Base-by-base conservation (phyloP, 2,329 filamentous ascomycete species). In the Cadophora malorum region DNA sequence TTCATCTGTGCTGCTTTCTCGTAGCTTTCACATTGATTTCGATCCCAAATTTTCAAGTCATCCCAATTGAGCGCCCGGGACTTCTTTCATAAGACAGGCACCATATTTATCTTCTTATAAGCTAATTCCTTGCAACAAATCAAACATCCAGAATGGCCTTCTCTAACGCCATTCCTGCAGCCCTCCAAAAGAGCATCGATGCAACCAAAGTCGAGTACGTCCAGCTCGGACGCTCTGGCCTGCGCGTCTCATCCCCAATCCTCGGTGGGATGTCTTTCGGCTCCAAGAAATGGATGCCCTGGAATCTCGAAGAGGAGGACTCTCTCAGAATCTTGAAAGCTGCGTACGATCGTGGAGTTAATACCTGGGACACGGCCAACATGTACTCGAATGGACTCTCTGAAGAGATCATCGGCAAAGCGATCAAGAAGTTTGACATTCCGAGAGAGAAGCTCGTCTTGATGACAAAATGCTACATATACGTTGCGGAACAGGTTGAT, bases 211-310 rank as follows among this genome's bases (percentile, higher is more conserved):
- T 77, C 68, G 81, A 84, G 65, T 85, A 85, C 73, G 80, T 81
- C 73, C 80, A 82, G 64, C 81, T 91, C 10, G 89, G 89, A 38
- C 85, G 83, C 67, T 87, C 83, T 60, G 89, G 89, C 41, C 84
- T 91, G 10, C 84, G 84, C 64, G 81, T 90, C 53, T 90, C 88
- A 0, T 83, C 85, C 61, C 85, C 89, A 52, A 88, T 91, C 65
- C 80, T 91, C 52, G 89, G 89, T 0, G 83, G 84, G 69, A 91
- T 91, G 88, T 84, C 82, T 74, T 86, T 89, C 68, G 89, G 89
- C n/a, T 80, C 83, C 67, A 76, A 80, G 0, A 77, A 83, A 50
- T 85, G 83, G 75, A 80, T 84, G 65, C 74, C 79, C 4, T 90
- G 87, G 86, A 83, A 84, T 19, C 72, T 89, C 58, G 81, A 85